A percentile compares a stretch with the other conserved stretches of the same genome.
Evolutionary conservation across 345 rosid genomes (phyloP).

Genomic region (Ceriops zippeliana): DNA sequence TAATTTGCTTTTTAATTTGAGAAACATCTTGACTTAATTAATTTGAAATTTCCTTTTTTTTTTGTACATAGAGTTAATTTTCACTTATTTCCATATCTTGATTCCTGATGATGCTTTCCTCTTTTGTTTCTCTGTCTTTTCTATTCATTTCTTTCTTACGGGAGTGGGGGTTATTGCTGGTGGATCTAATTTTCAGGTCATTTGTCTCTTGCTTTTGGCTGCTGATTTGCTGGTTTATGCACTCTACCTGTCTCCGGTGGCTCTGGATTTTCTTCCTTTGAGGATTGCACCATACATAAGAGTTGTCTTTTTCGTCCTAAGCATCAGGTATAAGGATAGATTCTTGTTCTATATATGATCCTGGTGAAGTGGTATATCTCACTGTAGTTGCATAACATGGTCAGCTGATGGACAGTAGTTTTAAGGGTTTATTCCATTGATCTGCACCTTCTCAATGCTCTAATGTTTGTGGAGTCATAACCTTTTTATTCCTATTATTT

Average conservation of each 20-base stretch:
- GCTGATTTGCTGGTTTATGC: constrained; percentile 71
- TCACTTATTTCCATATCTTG: neutral
- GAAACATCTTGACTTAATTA: neutral
- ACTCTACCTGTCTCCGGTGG: constrained; percentile 72
- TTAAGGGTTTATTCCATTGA: neutral
- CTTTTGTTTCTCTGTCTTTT: neutral
- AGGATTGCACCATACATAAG: constrained; percentile 86
- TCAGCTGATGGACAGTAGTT: neutral
- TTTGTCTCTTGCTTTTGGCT: constrained; percentile 54
- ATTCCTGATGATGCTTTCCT: neutral
- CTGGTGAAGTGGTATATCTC: no score
- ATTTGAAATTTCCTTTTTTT: neutral
- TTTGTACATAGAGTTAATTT: neutral
- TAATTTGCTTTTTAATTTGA: neutral
- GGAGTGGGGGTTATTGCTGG: neutral
- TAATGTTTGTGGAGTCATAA: neutral
- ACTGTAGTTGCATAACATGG: neutral
- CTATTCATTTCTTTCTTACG: constrained; percentile 6
- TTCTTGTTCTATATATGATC: neutral
- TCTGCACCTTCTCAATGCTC: neutral
- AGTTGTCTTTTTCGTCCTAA: constrained; percentile 71
- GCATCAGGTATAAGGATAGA: constrained; percentile 54
- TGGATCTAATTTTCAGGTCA: constrained; percentile 55
- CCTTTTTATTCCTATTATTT: neutral
- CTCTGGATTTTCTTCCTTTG: constrained; percentile 62